Conservation (phyloP, 768 basidiomycete genomes). For the Rhizopogon rudus region DNA sequence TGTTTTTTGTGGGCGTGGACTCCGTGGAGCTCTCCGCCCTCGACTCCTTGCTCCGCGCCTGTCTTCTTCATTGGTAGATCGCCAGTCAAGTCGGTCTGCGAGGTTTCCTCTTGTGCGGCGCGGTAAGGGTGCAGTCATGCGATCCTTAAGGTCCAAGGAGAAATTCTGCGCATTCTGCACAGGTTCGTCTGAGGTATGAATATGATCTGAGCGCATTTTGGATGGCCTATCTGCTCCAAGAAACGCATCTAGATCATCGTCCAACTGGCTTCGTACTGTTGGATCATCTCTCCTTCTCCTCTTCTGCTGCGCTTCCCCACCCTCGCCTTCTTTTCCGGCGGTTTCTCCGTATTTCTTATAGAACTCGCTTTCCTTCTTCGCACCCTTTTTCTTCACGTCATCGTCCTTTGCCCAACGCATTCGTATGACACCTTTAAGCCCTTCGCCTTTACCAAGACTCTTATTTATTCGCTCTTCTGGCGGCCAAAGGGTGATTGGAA, state of each 20-base stretch:
- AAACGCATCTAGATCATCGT: conserved; percentile 68
- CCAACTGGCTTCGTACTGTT: conserved; percentile 40
- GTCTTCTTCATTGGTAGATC: conserved; percentile 19
- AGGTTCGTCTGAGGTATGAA: conserved; percentile 44
- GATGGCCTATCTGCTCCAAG: conserved; percentile 52
- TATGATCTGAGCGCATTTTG: conserved; percentile 66
- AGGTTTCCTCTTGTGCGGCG: conserved; percentile 24
- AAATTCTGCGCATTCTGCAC: conserved; percentile 46
- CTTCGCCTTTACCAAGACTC: conserved; percentile 65
- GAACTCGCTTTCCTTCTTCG: conserved; percentile 68
- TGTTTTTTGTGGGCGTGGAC: conserved; percentile 44
- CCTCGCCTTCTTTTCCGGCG: conserved; percentile 58
- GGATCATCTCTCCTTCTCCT: conserved; percentile 31
- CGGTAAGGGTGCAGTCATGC: conserved; percentile 44
- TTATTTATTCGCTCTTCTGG: conserved; percentile 72
- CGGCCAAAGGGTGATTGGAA: conserved; percentile 75
- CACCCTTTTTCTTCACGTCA: conserved; percentile 77
- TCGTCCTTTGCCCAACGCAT: conserved; percentile 73
- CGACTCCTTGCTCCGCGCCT: conserved; percentile 25
- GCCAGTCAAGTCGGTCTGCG: conserved; percentile 13
- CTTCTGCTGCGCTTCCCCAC: conserved; percentile 26
- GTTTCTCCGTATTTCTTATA: conserved; percentile 67
- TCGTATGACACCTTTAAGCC: conserved; percentile 56
- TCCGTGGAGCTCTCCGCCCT: conserved; percentile 30
- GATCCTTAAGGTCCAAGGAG: conserved; percentile 33